Percentiles rank a stretch among this genome's conserved stretches.
These are phyloP conservation scores for Amanita molliuscula DNA, from an alignment of 768 basidiomycete species.

Conservation along the genomic window DNA sequence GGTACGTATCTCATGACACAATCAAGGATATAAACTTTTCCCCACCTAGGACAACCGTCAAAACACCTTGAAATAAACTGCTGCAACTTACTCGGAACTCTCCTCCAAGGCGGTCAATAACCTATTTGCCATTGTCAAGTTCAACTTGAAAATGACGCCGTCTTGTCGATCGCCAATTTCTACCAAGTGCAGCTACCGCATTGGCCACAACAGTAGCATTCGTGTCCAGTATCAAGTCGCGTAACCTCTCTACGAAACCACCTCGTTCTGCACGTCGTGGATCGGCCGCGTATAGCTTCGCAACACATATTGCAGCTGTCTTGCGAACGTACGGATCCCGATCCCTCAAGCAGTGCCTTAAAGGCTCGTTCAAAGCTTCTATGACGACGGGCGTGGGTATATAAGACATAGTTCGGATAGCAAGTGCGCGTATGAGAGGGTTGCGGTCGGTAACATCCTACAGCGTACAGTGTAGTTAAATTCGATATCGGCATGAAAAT, in stretches of 20 bases:
- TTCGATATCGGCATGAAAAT: conserved; percentile 1
- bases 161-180: conserved; percentile 95
- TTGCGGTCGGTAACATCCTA: conserved; percentile 96
- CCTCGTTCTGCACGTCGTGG: conserved; percentile 78
- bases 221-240: conserved; percentile 84
- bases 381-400: conserved; percentile 88
- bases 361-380: conserved; percentile 77
- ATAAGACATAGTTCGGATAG: conserved; percentile 98
- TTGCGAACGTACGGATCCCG: conserved; percentile 97
- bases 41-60: conserved; percentile 60
- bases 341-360: conserved; percentile 89
- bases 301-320: conserved; percentile 96
- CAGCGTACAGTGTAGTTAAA: conserved; percentile 2
- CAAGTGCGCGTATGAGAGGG: conserved; percentile 91
- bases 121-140: conserved; percentile 80
- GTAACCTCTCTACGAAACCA: conserved; percentile 83
- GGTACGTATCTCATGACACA: conserved; percentile 92
- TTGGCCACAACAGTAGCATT: conserved; percentile 98
- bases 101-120: conserved; percentile 85
- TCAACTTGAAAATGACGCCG: conserved; percentile 87
- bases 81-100: conserved; percentile 82
- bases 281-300: conserved; percentile 88
- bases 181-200: conserved; percentile 90
- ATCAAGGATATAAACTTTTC: conserved; percentile 96
- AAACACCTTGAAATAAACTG: conserved; percentile 5